Percentiles rank a stretch among this genome's conserved stretches.
phyloP scores from a whole-genome alignment of 139 green algal species.

The Eudorina sp. region DNA sequence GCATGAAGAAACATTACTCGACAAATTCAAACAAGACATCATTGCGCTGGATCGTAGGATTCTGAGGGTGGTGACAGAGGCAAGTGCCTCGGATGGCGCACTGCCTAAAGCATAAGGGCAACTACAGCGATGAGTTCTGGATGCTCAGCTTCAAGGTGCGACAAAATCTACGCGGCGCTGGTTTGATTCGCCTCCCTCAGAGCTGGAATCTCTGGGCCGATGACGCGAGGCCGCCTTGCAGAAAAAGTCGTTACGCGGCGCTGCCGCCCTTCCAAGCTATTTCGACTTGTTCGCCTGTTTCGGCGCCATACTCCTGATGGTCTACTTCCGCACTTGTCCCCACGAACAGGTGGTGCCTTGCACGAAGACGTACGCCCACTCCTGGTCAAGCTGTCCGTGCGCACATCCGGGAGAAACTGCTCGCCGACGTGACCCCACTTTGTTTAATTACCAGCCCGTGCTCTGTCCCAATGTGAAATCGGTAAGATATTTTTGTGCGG shows the following conservation, averaged over 20 bases:
- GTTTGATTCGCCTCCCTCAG: no score
- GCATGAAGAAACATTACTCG: no score
- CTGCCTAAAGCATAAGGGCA: slow-evolving; percentile 47
- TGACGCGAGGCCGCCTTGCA: no score
- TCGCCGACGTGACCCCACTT: slow-evolving; percentile 49
- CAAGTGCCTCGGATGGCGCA: slow-evolving; percentile 34
- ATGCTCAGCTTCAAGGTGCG: slow-evolving; percentile 41
- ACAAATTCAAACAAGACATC: no score
- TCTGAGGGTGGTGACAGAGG: background rate
- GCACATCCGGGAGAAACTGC: slow-evolving; percentile 88
- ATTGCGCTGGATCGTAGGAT: no score
- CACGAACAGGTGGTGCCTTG: slow-evolving; percentile 67
- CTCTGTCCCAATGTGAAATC: slow-evolving; percentile 4
- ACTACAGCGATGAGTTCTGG: slow-evolving; percentile 46
- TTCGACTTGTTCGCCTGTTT: no score
- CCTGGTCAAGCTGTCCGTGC: slow-evolving; percentile 89
- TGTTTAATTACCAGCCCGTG: slow-evolving; percentile 28
- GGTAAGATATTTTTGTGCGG: background rate
- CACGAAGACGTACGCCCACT: slow-evolving; percentile 72
- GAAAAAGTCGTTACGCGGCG: no score
- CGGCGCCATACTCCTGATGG: no score
- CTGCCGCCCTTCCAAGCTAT: no score
- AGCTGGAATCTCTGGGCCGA: no score
- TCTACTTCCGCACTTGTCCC: no score
- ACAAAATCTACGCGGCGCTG: no score